Percentiles rank a stretch among this genome's conserved stretches.
These are phyloP conservation scores for Epichloe hybrida DNA, from an alignment of 2,329 filamentous ascomycete genomes.

Conservation along the genomic window DNA sequence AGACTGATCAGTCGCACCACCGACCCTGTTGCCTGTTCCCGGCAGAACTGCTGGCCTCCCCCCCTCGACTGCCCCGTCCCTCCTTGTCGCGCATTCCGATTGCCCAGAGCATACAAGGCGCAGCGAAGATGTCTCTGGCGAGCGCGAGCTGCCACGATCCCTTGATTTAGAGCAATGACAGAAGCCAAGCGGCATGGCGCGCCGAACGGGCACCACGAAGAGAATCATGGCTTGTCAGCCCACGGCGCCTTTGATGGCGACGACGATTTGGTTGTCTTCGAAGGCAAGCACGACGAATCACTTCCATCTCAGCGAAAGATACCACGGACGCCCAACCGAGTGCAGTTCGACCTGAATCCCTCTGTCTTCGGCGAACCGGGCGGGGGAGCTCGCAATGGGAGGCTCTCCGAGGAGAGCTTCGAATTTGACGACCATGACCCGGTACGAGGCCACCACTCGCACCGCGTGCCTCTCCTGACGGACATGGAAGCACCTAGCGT, in stretches of 20 bases:
- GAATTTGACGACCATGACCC: slow-evolving; percentile 27
- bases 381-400: slow-evolving; percentile 7
- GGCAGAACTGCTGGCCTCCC: background rate
- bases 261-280: slow-evolving; percentile 13
- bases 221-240: slow-evolving; percentile 17
- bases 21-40: background rate
- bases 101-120: background rate
- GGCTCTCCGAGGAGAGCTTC: slow-evolving; percentile 29
- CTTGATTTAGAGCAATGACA: slow-evolving; percentile 16
- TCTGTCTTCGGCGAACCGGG: slow-evolving; percentile 24
- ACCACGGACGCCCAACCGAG: slow-evolving; percentile 47
- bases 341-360: slow-evolving; percentile 54
- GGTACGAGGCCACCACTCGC: slow-evolving; percentile 33
- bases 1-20: background rate
- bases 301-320: slow-evolving; percentile 7
- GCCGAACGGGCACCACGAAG: slow-evolving; percentile 19
- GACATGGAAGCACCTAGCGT: slow-evolving; percentile 71
- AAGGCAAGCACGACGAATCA: slow-evolving; percentile 5
- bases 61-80: background rate
- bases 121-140: slow-evolving; percentile 7
- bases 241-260: slow-evolving; percentile 12
- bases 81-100: background rate
- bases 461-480: slow-evolving; percentile 63
- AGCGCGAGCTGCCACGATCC: slow-evolving; percentile 6
- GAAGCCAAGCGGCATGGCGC: slow-evolving; percentile 18